phyloP scores from a whole-genome alignment of 2,329 filamentous ascomycete species.

The Thermothelomyces thermophilus region DNA sequence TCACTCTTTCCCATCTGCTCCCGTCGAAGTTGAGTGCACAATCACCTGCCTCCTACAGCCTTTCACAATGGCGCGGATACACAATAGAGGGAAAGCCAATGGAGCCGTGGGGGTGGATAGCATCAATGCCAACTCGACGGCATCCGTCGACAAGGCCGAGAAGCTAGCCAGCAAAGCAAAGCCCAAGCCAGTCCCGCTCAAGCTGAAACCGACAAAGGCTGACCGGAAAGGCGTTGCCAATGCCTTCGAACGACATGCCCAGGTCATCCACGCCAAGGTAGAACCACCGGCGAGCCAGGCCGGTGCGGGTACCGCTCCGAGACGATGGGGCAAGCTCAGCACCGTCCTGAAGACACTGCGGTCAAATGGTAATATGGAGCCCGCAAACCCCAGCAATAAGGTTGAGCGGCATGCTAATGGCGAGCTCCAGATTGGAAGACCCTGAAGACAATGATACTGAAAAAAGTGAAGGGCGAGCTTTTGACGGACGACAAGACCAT shows the following conservation, averaged over 20 bases:
- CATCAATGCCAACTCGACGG: slow-evolving; percentile 7
- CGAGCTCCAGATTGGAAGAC: slow-evolving; percentile 52
- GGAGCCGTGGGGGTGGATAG: slow-evolving; percentile 3
- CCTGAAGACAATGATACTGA: slow-evolving; percentile 52
- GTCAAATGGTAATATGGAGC: slow-evolving; percentile 37
- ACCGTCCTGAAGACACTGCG: slow-evolving; percentile 53
- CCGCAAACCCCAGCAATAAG: background rate
- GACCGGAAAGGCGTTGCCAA: slow-evolving; percentile 30
- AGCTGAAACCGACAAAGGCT: slow-evolving; percentile 24
- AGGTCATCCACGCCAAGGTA: slow-evolving; percentile 42
- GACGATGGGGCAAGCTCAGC: slow-evolving; percentile 45
- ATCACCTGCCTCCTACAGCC: background rate
- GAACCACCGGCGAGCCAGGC: slow-evolving; percentile 57
- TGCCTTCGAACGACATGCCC: slow-evolving; percentile 31
- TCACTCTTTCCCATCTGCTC: background rate
- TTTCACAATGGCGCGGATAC: slow-evolving; percentile 15
- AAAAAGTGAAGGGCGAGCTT: slow-evolving; percentile 55
- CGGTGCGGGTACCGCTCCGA: slow-evolving; percentile 50
- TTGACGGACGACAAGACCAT: slow-evolving; percentile 69
- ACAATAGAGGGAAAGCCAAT: slow-evolving; percentile 19
- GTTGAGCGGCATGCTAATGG: background rate
- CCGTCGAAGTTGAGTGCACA: background rate
- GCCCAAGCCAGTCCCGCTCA: slow-evolving; percentile 20
- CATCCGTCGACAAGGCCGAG: slow-evolving; percentile 10
- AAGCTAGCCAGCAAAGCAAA: slow-evolving; percentile 18